phyloP scores from a whole-genome alignment of 208 protist genomes.

The Trichomonas tenax region DNA sequence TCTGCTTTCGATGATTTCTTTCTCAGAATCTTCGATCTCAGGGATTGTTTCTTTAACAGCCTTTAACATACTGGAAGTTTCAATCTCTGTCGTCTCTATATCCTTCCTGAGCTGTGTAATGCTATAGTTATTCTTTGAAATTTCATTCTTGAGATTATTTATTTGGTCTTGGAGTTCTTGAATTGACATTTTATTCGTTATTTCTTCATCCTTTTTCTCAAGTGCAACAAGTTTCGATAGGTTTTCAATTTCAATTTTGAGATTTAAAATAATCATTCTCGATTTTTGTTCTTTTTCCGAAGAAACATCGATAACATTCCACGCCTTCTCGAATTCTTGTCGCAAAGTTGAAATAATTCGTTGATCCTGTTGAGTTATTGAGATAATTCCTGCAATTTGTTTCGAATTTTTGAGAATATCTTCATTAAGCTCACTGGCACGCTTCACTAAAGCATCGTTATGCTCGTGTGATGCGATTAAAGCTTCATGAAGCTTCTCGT shows the following conservation, averaged over 20 bases:
- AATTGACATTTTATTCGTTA: constrained; percentile 50
- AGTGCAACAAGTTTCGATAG: constrained; percentile 66
- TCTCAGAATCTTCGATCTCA: background rate
- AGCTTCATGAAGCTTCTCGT: constrained; percentile 85
- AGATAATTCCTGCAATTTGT: constrained; percentile 78
- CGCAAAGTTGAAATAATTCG: constrained; percentile 70
- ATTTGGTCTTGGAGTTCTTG: no score
- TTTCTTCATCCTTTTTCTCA: constrained; percentile 61
- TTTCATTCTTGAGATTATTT: background rate
- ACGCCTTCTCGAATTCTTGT: constrained; percentile 58
- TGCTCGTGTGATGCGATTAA: constrained; percentile 82
- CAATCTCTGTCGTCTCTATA: background rate
- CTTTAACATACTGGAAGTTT: background rate
- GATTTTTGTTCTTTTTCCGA: constrained; percentile 80
- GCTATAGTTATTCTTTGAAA: background rate
- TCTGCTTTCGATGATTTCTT: background rate
- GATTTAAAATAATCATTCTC: constrained; percentile 66
- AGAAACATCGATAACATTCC: constrained; percentile 80
- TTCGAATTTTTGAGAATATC: constrained; percentile 75
- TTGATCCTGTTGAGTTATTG: constrained; percentile 80
- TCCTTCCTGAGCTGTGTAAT: background rate
- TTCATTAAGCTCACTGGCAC: constrained; percentile 67
- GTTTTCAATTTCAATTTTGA: constrained; percentile 76
- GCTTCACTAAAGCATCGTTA: constrained; percentile 76
- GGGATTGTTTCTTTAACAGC: background rate